These are phyloP conservation scores for Hypoxylon lenormandii DNA, from an alignment of 495 filamentous ascomycete species.

Conservation along the genomic window DNA sequence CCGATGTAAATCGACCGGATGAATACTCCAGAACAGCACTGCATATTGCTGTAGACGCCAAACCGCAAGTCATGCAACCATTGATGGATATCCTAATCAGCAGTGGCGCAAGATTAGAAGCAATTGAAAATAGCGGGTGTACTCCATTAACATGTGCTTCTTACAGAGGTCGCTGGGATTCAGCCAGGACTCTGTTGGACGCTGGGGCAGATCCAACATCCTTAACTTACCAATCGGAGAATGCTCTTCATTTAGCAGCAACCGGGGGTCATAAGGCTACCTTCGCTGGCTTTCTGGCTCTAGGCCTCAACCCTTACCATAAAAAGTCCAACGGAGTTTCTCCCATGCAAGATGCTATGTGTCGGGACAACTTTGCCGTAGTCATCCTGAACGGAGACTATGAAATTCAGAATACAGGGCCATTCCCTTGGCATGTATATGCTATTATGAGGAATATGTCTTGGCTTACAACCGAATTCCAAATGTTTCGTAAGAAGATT, in stretches of 20 bases:
- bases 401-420: neutral
- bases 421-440: neutral
- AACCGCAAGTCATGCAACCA: neutral
- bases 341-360: slow-evolving; percentile 4
- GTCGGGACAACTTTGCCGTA: neutral
- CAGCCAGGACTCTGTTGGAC: neutral
- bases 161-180: neutral
- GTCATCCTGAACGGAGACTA: slow-evolving; percentile 15
- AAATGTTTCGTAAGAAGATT: slow-evolving; percentile 6
- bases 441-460: no score
- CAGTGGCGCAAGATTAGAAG: neutral
- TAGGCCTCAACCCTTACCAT: neutral
- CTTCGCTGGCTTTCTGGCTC: neutral
- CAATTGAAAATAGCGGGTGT: neutral
- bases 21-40: neutral
- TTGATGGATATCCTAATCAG: neutral
- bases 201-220: neutral
- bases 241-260: neutral
- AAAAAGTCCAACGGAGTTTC: neutral
- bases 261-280: no score
- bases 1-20: neutral
- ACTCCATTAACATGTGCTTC: slow-evolving; percentile 10
- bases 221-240: neutral
- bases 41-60: neutral
- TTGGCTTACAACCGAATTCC: slow-evolving; percentile 1